Evolutionary conservation across 805 yeast species (phyloP).

Genomic region (Komagataella ulmi): DNA sequence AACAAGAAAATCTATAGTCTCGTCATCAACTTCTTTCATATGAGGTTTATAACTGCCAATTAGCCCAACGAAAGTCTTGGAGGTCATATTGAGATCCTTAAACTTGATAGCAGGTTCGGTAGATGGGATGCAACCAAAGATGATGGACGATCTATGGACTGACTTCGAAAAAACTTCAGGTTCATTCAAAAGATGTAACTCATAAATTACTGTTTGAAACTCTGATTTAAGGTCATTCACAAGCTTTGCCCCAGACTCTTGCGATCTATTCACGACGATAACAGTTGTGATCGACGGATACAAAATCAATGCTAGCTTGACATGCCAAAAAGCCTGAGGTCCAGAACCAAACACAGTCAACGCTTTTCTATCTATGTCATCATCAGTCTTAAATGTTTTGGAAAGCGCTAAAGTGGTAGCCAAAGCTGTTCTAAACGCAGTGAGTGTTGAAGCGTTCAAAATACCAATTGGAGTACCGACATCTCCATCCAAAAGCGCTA

Average conservation of each 20-base stretch:
- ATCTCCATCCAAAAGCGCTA: conserved; percentile 32
- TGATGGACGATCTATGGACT: conserved; percentile 27
- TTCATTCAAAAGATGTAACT: conserved; percentile 7
- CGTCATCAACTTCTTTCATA: conserved; percentile 47
- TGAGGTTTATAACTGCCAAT: conserved; percentile 60
- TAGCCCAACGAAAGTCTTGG: conserved; percentile 31
- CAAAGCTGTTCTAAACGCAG: conserved; percentile 58
- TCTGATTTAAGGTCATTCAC: conserved; percentile 12
- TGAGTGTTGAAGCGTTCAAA: conserved; percentile 41
- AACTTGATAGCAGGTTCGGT: conserved; percentile 29
- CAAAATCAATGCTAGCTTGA: conserved; percentile 24
- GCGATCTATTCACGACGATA: conserved; percentile 30
- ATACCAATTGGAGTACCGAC: conserved; percentile 41
- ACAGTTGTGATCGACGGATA: conserved; percentile 27
- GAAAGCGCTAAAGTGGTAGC: conserved; percentile 35
- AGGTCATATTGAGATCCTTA: background rate
- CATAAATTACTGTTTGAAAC: conserved; percentile 15
- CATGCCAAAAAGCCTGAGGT: conserved; percentile 54
- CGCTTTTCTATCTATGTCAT: conserved; percentile 9
- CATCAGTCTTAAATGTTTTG: conserved; percentile 17
- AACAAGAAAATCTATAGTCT: conserved; percentile 20
- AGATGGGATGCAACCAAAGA: conserved; percentile 51
- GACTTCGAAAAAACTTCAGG: conserved; percentile 8
- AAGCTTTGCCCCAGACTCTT: conserved; percentile 24
- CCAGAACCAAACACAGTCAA: conserved; percentile 45